These are phyloP conservation scores for Irpex sp. DNA, from an alignment of 1,284 basidiomycete genomes.

Conservation along the genomic window DNA sequence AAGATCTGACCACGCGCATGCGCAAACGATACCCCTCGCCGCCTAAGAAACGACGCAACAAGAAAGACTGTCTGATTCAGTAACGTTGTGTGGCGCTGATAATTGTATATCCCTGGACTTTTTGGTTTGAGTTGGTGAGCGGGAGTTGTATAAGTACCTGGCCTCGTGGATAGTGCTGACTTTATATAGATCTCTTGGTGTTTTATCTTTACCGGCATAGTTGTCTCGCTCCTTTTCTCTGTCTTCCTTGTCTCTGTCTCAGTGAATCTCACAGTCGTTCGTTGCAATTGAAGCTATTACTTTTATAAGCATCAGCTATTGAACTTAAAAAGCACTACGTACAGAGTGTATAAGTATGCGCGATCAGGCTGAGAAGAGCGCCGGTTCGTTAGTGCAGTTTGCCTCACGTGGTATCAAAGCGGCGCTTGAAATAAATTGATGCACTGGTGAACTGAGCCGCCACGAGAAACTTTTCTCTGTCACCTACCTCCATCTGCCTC, in stretches of 20 bases:
- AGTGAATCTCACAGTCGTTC: neutral
- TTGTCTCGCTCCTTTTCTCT: neutral
- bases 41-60: slow-evolving; percentile 32
- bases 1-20: slow-evolving; percentile 77
- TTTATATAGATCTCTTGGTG: too few species aligned
- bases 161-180: too few species aligned
- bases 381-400: too few species aligned
- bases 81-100: slow-evolving; percentile 27
- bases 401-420: neutral
- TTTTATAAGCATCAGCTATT: too few species aligned
- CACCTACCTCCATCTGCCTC: slow-evolving; percentile 5
- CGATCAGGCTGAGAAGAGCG: too few species aligned
- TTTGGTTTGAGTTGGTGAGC: too few species aligned
- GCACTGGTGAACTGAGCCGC: neutral
- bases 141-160: too few species aligned
- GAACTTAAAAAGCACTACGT: too few species aligned
- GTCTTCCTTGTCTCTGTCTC: neutral
- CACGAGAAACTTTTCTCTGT: slow-evolving; percentile 9
- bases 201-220: too few species aligned
- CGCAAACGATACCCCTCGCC: slow-evolving; percentile 56
- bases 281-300: neutral
- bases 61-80: slow-evolving; percentile 55
- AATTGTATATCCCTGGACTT: too few species aligned
- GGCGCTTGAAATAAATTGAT: neutral
- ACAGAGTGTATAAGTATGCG: too few species aligned